Evolutionary conservation across 352 stramenopile genomes (phyloP).

Genomic region (Globisporangium echinulatum): DNA sequence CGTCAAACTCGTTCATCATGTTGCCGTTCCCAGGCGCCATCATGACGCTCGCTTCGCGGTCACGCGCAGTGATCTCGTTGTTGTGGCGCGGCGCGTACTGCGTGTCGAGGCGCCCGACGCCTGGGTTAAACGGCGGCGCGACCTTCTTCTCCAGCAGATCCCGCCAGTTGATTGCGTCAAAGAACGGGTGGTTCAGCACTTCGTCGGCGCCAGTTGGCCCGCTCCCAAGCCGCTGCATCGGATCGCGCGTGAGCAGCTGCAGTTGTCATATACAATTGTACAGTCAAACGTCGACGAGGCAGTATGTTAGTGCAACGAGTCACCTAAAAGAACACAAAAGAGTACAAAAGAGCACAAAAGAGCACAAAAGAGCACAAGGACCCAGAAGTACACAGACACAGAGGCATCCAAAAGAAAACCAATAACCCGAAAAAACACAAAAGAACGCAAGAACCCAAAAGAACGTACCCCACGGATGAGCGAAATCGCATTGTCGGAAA

Average conservation of each 20-base stretch:
- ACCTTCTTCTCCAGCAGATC: slow-evolving; percentile 81
- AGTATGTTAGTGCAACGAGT: background rate
- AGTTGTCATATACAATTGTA: background rate
- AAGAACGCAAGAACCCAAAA: background rate
- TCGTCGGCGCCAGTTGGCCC: slow-evolving; percentile 85
- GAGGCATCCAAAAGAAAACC: background rate
- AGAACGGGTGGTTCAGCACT: slow-evolving; percentile 90
- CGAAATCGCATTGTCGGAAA: slow-evolving; percentile 84
- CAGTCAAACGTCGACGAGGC: background rate
- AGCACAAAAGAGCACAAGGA: too few relatives aligned
- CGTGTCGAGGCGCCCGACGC: slow-evolving; percentile 83
- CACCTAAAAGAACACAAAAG: too few relatives aligned
- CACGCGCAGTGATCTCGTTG: slow-evolving; percentile 85
- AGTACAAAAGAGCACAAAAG: too few relatives aligned
- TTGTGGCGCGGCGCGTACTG: slow-evolving; percentile 82
- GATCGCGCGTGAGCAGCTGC: slow-evolving; percentile 95
- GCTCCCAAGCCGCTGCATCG: slow-evolving; percentile 92
- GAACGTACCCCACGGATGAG: slow-evolving; percentile 90
- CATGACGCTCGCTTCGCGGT: slow-evolving; percentile 74
- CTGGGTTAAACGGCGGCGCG: slow-evolving; percentile 83
- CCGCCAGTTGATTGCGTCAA: slow-evolving; percentile 88
- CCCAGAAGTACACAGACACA: too few relatives aligned
- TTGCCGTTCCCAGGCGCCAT: slow-evolving; percentile 35
- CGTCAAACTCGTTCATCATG: slow-evolving; percentile 82
- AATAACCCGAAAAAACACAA: slow-evolving; percentile 1